Percentiles rank a stretch among this genome's conserved stretches.
These are phyloP conservation scores for Silybum marianum DNA, from an alignment of 129 eudicot species.

Conservation along the genomic window DNA sequence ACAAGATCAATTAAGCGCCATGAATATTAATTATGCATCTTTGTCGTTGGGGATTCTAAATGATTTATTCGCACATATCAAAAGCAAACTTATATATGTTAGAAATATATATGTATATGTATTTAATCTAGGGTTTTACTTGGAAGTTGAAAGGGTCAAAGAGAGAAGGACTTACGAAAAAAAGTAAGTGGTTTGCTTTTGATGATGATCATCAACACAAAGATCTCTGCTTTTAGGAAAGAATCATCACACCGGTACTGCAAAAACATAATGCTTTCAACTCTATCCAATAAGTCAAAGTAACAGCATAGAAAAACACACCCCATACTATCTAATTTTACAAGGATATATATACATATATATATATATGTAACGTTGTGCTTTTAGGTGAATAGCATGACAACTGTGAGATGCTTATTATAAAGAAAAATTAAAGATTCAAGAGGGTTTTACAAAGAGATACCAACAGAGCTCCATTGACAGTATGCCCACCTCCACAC, in stretches of 20 bases:
- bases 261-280: slow-evolving; percentile 36
- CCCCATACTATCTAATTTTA: background rate
- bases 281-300: slow-evolving; percentile 26
- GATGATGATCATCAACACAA: slow-evolving; percentile 31
- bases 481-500: slow-evolving; percentile 97
- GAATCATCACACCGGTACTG: slow-evolving; percentile 36
- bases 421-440: slow-evolving; percentile 22
- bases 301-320: background rate
- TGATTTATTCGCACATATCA: background rate
- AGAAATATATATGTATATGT: background rate
- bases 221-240: slow-evolving; percentile 33
- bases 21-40: background rate
- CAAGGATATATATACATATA: background rate
- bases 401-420: background rate
- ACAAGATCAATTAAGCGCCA: background rate
- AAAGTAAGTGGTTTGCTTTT: slow-evolving; percentile 30
- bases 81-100: background rate
- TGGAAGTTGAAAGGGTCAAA: slow-evolving; percentile 22
- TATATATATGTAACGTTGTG: background rate
- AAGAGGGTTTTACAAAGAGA: slow-evolving; percentile 83
- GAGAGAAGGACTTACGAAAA: slow-evolving; percentile 29
- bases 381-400: slow-evolving; percentile 5
- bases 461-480: slow-evolving; percentile 90
- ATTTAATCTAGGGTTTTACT: slow-evolving; percentile 30
- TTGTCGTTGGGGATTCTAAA: background rate